phyloP scores from a whole-genome alignment of 148 eudicot species.

The Beta vulgaris region DNA sequence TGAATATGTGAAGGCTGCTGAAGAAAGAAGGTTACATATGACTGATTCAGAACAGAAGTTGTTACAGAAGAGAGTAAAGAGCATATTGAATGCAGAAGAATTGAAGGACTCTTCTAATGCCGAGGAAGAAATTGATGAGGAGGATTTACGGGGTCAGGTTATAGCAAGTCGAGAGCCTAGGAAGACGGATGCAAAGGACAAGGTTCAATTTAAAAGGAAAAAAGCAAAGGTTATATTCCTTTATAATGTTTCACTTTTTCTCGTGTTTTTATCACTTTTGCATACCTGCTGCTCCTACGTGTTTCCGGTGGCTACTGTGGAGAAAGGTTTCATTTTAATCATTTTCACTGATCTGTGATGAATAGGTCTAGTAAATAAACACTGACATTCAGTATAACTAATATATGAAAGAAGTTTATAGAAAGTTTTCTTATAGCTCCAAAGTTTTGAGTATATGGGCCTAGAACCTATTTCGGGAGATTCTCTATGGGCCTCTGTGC shows the following conservation, averaged over 20 bases:
- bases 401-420: background rate
- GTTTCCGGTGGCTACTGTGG: background rate
- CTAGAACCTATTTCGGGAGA: background rate
- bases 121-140: slow-evolving; percentile 34
- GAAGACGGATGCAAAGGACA: slow-evolving; percentile 44
- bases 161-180: slow-evolving; percentile 27
- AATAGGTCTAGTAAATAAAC: background rate
- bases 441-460: background rate
- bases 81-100: slow-evolving; percentile 26
- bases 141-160: slow-evolving; percentile 16
- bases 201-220: slow-evolving; percentile 71
- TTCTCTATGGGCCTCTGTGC: background rate
- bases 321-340: background rate
- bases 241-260: background rate
- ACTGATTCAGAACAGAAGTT: slow-evolving; percentile 53
- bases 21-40: slow-evolving; percentile 65
- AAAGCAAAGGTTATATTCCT: slow-evolving; percentile 55
- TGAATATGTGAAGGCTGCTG: slow-evolving; percentile 55
- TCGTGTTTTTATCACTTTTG: background rate
- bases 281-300: background rate
- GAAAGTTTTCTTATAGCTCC: background rate
- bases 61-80: slow-evolving; percentile 42
- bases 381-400: background rate
- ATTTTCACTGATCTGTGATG: background rate
- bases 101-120: slow-evolving; percentile 33